Evolutionary conservation across 1,139 yeast species (phyloP), one percentile per base, ranked within the genome.

Genomic region (Scheffersomyces segobiensis): DNA sequence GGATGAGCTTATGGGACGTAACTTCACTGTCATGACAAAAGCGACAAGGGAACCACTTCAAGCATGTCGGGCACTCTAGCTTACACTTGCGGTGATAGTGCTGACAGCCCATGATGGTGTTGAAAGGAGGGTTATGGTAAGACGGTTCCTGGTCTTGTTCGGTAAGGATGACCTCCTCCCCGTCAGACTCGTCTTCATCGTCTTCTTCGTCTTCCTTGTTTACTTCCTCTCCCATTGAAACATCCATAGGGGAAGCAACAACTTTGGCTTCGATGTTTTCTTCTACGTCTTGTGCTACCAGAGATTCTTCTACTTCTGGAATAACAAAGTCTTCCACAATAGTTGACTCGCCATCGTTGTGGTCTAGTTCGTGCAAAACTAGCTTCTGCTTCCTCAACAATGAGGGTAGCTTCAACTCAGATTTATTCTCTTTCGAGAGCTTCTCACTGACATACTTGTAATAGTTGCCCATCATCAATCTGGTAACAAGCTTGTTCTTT

Each of bases 51-150:
- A 79, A 87, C 96, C 97, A 93, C 66, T 81, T 80, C 52, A 76
- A 73, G 69, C 98, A 93, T 0, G 82, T 80, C 8, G 90, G 82
- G 69, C 98, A 93, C 68, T 91, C 96, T 56, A 91, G 73, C 70
- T 93, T 92, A 73, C 97, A 92, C 62, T 88, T 89, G 39, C 96
- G 79, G 68, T 87, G 90, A 73, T 93, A 93, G 73, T 93, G 98
- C 24, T 76, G 76, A 71, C 98, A 93, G 2, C 98, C 98, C 46
- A 88, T 71, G 3, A 84, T 76, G 2, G 77, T 75, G 21, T 65
- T 62, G 47, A 55, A 54, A 3, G 62, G 59, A 5, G 63, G 52
- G 60, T 83, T 81, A 64, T 79, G 78, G 67, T 79, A 90, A 0
- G 88, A 77, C 2, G 89, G 83, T 39, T 65, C 63, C 51, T 73